Percentiles rank a stretch among this genome's conserved stretches.
Conservation (phyloP, 768 basidiomycete genomes). For the Termitomyces sp. region DNA sequence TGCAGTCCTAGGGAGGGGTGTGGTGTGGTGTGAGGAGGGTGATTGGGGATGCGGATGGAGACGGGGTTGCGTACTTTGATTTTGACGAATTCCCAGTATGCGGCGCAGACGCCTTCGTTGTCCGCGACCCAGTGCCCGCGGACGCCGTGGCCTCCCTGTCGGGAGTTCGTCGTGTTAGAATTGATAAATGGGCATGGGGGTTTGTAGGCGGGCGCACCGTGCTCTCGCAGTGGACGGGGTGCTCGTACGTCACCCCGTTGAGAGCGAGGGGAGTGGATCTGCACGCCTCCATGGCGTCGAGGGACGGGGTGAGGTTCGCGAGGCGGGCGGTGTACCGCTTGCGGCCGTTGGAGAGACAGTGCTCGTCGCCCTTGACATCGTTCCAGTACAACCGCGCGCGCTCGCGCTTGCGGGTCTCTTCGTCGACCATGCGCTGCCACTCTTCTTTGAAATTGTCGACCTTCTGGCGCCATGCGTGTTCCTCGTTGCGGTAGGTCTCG, state of each 20-base stretch:
- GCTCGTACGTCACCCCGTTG: conserved; percentile 2
- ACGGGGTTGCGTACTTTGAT: conserved; percentile 1
- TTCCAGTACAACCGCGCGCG: conserved; percentile 14
- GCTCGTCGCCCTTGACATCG: conserved; percentile 5
- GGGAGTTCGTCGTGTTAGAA: not conserved
- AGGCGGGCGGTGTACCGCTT: conserved; percentile 12
- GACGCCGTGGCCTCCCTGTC: not conserved
- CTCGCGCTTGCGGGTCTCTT: conserved; percentile 8
- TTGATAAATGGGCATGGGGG: no score
- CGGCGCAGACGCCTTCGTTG: conserved; percentile 3
- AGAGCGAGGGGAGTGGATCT: conserved; percentile 11
- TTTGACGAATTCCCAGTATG: conserved; percentile 10
- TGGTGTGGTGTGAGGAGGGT: not conserved
- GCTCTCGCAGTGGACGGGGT: conserved; percentile 12
- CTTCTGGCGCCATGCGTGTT: not conserved
- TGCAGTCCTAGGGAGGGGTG: conserved; percentile 3
- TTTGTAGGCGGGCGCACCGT: conserved; percentile 1
- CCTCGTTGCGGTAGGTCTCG: no score
- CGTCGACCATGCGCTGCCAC: conserved; percentile 1
- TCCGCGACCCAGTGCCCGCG: conserved; percentile 8
- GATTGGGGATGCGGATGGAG: no score
- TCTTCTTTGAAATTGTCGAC: not conserved
- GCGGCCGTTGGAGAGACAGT: conserved; percentile 5
- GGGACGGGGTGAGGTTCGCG: not conserved
- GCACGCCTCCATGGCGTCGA: conserved; percentile 3